A percentile compares a stretch with the other conserved stretches of the same genome.
Evolutionary conservation across 148 eudicot genomes (phyloP).

Genomic region (Agrostemma githago): DNA sequence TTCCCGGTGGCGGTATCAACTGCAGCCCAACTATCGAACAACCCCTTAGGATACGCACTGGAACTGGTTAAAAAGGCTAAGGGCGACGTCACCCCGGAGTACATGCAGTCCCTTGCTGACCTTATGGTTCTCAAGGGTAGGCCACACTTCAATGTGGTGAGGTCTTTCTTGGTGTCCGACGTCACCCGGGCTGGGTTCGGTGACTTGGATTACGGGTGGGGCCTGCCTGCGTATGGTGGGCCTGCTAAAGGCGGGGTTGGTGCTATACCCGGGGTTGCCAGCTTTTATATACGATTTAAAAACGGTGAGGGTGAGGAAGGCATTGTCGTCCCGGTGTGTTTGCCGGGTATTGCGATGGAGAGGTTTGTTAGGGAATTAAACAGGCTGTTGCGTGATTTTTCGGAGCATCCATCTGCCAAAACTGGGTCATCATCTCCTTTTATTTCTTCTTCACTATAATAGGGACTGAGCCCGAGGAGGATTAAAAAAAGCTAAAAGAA

Average conservation of each 20-base stretch:
- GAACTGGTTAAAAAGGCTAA: constrained; percentile 38
- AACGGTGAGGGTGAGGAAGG: constrained; percentile 28
- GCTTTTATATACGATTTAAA: constrained; percentile 22
- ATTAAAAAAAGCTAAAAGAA: too few species aligned
- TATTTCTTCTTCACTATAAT: constrained; percentile 22
- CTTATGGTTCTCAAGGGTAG: constrained; percentile 32
- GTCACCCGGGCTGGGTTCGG: constrained; percentile 25
- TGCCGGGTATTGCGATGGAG: constrained; percentile 28
- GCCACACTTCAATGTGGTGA: constrained; percentile 25
- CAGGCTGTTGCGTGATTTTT: constrained; percentile 11
- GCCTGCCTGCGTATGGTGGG: constrained; percentile 30
- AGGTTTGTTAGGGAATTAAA: constrained; percentile 23
- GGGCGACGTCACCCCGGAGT: constrained; percentile 34
- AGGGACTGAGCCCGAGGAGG: too few species aligned
- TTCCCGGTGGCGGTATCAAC: not conserved
- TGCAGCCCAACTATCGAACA: constrained; percentile 13
- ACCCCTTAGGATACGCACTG: constrained; percentile 38
- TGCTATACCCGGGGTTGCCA: constrained; percentile 23
- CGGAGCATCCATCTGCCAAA: not conserved
- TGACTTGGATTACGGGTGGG: constrained; percentile 46
- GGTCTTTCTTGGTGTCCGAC: constrained; percentile 30
- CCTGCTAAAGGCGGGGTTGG: constrained; percentile 27
- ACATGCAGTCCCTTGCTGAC: constrained; percentile 39
- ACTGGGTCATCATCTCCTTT: constrained; percentile 1
- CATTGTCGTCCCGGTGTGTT: constrained; percentile 30